Percentiles rank a stretch among this genome's conserved stretches.
These are phyloP conservation scores for Toxicodendron radicans DNA, from an alignment of 345 rosid genomes.

Conservation along the genomic window DNA sequence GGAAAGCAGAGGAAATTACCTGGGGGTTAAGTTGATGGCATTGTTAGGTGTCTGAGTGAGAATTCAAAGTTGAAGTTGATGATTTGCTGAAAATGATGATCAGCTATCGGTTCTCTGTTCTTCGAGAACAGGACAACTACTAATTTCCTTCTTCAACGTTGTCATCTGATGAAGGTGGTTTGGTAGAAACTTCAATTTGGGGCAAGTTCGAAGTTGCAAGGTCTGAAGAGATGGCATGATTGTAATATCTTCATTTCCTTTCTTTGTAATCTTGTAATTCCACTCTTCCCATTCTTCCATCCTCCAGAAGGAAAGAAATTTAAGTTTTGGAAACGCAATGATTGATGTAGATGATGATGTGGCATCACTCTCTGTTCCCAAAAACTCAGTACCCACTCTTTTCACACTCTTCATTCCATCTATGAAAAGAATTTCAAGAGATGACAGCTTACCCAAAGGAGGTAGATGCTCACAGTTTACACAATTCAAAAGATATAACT, in stretches of 20 bases:
- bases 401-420: background rate
- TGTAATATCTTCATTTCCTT: background rate
- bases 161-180: background rate
- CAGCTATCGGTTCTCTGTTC: too few relatives aligned
- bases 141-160: background rate
- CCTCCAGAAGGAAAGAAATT: background rate
- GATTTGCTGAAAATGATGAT: too few relatives aligned
- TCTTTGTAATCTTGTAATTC: background rate
- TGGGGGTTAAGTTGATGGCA: too few relatives aligned
- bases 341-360: background rate
- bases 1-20: too few relatives aligned
- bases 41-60: too few relatives aligned
- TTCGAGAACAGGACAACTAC: background rate
- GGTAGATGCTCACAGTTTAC: background rate
- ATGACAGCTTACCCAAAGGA: background rate
- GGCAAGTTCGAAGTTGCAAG: background rate
- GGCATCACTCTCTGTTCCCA: background rate
- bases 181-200: constrained; percentile 16
- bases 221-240: constrained; percentile 6
- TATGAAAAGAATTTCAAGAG: background rate
- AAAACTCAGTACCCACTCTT: background rate
- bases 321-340: background rate
- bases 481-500: background rate
- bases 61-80: too few relatives aligned
- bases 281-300: constrained; percentile 16